Evolutionary conservation across 179 eudicot genomes (phyloP).

Genomic region (Sideroxylon spinosum): DNA sequence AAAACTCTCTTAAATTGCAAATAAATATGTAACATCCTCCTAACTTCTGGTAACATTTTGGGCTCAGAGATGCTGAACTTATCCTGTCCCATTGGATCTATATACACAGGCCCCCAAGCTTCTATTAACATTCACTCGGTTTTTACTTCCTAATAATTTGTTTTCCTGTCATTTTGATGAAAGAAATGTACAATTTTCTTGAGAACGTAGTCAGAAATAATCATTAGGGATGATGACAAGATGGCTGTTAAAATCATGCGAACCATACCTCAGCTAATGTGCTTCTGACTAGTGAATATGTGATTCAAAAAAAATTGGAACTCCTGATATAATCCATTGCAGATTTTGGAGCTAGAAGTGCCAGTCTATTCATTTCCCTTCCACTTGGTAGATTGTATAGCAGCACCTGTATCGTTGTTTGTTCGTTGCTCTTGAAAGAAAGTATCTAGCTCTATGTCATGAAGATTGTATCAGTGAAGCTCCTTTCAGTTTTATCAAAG

Average conservation of each 20-base stretch:
- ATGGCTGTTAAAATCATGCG: not conserved
- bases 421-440: not conserved
- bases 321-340: not conserved
- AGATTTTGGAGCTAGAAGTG: not conserved
- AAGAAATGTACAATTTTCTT: not conserved
- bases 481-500: not conserved
- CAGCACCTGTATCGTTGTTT: not conserved
- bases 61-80: not conserved
- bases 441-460: not conserved
- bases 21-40: not conserved
- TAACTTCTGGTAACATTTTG: not conserved
- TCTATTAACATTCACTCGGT: not conserved
- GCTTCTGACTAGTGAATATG: not conserved
- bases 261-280: not conserved
- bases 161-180: not conserved
- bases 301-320: not conserved
- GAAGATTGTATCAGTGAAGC: not conserved
- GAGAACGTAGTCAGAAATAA: not conserved
- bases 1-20: not conserved
- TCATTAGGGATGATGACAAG: not conserved
- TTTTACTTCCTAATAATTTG: not conserved
- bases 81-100: not conserved
- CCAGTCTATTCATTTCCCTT: not conserved
- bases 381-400: not conserved
- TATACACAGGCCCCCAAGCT: not conserved